phyloP scores from a whole-genome alignment of 2,329 filamentous ascomycete species.

The Paraphaeosphaeria minitans region DNA sequence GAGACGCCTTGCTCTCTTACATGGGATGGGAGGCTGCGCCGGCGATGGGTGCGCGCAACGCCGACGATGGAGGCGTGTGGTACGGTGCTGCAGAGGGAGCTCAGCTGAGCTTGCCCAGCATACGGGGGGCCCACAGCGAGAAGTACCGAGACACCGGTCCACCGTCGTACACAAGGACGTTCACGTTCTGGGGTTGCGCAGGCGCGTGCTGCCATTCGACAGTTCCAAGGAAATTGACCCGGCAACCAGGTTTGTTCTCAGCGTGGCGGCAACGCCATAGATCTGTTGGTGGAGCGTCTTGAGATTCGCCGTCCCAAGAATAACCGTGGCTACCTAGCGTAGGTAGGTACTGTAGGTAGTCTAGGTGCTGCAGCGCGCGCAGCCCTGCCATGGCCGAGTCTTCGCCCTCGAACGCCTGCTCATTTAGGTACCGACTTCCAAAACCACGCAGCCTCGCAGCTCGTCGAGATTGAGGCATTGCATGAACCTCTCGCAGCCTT shows the following conservation, averaged over 20 bases:
- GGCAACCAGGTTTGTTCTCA: conserved; percentile 4
- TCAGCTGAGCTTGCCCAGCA: conserved; percentile 4
- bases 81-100: background rate
- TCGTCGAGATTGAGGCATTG: background rate
- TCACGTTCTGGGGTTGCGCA: conserved; percentile 5
- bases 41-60: conserved; percentile 2
- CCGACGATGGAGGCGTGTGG: conserved; percentile 6
- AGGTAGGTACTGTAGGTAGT: too few species aligned
- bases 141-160: background rate
- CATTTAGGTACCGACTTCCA: background rate
- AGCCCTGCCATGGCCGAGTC: background rate
- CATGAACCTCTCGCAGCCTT: background rate
- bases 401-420: background rate
- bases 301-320: background rate
- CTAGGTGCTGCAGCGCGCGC: background rate
- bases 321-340: too few species aligned
- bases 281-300: conserved; percentile 1
- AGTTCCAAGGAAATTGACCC: background rate
- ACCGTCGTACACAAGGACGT: background rate
- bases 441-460: background rate
- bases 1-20: background rate
- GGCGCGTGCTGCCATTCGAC: conserved; percentile 6
- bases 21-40: background rate
- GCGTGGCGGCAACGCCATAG: conserved; percentile 5
- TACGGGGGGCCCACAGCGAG: background rate